Conservation (phyloP, 1,284 basidiomycete genomes). For the Vanrija pseudolonga region DNA sequence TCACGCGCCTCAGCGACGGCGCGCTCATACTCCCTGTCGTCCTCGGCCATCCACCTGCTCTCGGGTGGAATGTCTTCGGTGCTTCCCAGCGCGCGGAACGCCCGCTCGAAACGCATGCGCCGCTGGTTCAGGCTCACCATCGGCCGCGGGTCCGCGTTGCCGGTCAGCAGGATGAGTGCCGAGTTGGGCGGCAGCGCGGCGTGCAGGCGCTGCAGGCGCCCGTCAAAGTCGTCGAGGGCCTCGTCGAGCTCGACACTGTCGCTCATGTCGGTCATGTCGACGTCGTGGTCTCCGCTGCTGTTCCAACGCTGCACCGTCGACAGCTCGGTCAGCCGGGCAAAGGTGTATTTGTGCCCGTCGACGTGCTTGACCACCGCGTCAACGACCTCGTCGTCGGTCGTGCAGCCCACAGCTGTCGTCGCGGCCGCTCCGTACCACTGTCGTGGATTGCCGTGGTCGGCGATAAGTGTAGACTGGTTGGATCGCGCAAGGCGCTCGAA, state of each 20-base stretch:
- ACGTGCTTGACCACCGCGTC: conserved; percentile 61
- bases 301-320: conserved; percentile 68
- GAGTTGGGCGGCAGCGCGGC: conserved; percentile 67
- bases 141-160: conserved; percentile 74
- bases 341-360: conserved; percentile 69
- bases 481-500: conserved; percentile 73
- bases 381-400: conserved; percentile 66
- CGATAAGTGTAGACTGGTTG: conserved; percentile 57
- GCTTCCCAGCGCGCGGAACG: conserved; percentile 56
- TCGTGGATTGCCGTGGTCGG: conserved; percentile 76
- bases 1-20: conserved; percentile 71
- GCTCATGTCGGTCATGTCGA: not conserved
- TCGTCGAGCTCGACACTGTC: conserved; percentile 13
- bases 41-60: conserved; percentile 66
- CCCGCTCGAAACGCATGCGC: conserved; percentile 67
- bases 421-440: conserved; percentile 79
- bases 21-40: conserved; percentile 72
- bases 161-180: conserved; percentile 76
- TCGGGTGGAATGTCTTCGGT: conserved; percentile 43
- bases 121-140: conserved; percentile 68
- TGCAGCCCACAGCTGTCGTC: conserved; percentile 66
- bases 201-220: conserved; percentile 62
- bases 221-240: conserved; percentile 55
- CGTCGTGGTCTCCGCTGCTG: not conserved
- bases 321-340: conserved; percentile 73